phyloP scores from a whole-genome alignment of 257 asterid species.

The Schizonepeta tenuifolia region DNA sequence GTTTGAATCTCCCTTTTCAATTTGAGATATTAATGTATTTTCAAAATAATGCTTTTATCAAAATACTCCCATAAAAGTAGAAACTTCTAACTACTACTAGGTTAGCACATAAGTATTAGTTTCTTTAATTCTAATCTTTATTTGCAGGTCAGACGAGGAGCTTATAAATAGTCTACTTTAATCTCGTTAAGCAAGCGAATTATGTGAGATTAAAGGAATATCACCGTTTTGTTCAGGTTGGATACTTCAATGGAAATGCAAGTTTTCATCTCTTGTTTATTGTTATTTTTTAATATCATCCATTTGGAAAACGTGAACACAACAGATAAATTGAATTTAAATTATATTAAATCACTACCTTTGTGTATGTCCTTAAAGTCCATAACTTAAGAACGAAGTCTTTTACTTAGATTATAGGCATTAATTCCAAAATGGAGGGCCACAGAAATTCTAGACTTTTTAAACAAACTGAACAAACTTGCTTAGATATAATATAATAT shows the following conservation, averaged over 20 bases:
- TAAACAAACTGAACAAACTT: neutral
- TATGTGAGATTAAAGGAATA: neutral
- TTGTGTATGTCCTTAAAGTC: neutral
- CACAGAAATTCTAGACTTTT: neutral
- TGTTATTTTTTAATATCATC: too few species aligned
- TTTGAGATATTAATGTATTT: neutral
- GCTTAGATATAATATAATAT: neutral
- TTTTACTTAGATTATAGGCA: neutral
- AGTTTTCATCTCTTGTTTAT: neutral
- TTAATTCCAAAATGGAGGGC: neutral
- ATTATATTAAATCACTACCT: neutral
- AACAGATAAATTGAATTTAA: neutral
- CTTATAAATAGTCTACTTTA: neutral
- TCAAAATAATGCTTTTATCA: neutral
- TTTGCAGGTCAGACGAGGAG: neutral
- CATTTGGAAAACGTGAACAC: neutral
- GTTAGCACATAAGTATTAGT: neutral
- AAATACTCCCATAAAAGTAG: too few species aligned
- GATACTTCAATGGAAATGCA: neutral
- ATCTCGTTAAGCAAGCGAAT: slow-evolving; percentile 22
- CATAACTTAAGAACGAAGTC: neutral
- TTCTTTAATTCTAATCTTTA: neutral
- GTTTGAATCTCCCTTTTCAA: slow-evolving; percentile 2
- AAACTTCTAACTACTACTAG: too few species aligned
- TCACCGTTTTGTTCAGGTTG: neutral